Evolutionary conservation across 2,329 filamentous ascomycete species (phyloP).

Genomic region (Sporothrix euskadiensis): DNA sequence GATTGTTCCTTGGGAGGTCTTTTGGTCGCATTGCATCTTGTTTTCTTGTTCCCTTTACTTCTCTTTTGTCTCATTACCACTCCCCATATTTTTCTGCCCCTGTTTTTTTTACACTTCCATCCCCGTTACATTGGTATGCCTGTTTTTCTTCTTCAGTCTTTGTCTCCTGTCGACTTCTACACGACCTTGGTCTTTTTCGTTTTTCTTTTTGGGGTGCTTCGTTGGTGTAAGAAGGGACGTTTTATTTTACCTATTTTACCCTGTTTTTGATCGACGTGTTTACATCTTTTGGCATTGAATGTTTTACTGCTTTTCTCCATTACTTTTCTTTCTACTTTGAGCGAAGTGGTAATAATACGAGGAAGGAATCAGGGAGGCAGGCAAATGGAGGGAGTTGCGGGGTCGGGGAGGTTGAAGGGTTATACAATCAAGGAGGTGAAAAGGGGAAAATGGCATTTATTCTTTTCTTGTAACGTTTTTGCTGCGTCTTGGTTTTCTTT

Average conservation of each 20-base stretch:
- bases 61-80: neutral
- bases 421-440: neutral
- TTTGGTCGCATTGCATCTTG: neutral
- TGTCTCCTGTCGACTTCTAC: neutral
- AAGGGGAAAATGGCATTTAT: neutral
- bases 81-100: neutral
- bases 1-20: neutral
- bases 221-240: neutral
- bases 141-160: neutral
- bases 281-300: constrained; percentile 11
- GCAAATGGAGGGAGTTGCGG: neutral
- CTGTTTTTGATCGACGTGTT: neutral
- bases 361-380: neutral
- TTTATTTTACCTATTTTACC: neutral
- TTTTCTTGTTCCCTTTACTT: neutral
- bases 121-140: neutral
- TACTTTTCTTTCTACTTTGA: neutral
- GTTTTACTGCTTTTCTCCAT: neutral
- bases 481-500: neutral
- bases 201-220: neutral
- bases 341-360: constrained; percentile 16
- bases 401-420: neutral
- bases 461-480: neutral
- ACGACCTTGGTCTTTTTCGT: neutral
- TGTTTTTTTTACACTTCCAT: neutral